Evolutionary conservation across 2,329 filamentous ascomycete genomes (phyloP).

Genomic region (Sclerotinia sclerotiorum): DNA sequence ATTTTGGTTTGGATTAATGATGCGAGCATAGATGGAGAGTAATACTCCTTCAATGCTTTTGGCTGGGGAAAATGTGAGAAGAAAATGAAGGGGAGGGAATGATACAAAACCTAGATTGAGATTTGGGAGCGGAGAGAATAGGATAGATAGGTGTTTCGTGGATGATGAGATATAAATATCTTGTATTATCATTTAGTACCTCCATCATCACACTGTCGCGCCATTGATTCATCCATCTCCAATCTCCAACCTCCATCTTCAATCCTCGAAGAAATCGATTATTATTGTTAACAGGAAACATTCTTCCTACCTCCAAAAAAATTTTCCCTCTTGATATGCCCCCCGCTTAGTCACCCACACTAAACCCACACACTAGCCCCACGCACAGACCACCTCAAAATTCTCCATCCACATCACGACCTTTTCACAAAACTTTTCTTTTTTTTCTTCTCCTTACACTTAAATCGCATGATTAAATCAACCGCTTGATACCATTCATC

Average conservation of each 20-base stretch:
- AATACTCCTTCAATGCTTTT: too few relatives aligned
- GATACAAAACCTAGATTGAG: neutral
- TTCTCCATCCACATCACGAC: neutral
- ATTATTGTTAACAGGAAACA: neutral
- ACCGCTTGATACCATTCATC: conserved; percentile 34
- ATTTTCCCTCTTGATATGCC: neutral
- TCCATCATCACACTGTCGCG: neutral
- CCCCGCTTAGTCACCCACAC: conserved; percentile 12
- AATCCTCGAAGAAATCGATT: neutral
- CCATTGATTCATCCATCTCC: neutral
- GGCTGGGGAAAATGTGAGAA: neutral
- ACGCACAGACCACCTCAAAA: conserved; percentile 2
- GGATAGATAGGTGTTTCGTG: too few relatives aligned
- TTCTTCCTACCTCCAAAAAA: neutral
- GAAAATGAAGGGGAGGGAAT: neutral
- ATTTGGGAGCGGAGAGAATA: neutral
- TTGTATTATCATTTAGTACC: neutral
- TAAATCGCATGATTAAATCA: conserved; percentile 37
- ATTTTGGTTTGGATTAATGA: neutral
- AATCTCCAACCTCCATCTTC: too few relatives aligned
- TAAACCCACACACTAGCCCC: neutral
- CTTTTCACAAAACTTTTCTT: neutral
- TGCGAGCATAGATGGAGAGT: neutral
- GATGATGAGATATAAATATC: neutral
- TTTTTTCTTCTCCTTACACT: conserved; percentile 31